Conservation (phyloP, 1,139 yeast genomes). For the Hansenula lynferdii region DNA sequence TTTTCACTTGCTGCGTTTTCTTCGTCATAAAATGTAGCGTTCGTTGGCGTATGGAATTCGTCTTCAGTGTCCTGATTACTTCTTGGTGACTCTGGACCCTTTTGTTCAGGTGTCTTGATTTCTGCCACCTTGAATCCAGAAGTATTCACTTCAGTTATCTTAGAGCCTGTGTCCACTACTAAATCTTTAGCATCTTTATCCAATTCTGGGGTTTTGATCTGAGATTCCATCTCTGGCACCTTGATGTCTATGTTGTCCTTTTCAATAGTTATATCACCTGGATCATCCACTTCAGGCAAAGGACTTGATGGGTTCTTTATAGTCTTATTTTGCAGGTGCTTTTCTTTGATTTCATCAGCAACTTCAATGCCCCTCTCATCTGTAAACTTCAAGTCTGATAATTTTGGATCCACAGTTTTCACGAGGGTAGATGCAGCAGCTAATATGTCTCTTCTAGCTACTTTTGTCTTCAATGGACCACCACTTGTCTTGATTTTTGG, state of each 20-base stretch:
- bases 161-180: no score
- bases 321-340: slow-evolving; percentile 1
- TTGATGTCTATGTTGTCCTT: no score
- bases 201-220: no score
- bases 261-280: no score
- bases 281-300: no score
- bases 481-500: background rate
- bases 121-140: no score
- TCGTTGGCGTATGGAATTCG: slow-evolving; percentile 15
- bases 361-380: slow-evolving; percentile 10
- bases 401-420: slow-evolving; percentile 12
- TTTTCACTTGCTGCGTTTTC: background rate
- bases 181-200: no score
- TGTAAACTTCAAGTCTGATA: slow-evolving; percentile 10
- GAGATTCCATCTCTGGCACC: no score
- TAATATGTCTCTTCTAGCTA: slow-evolving; percentile 32
- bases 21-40: background rate
- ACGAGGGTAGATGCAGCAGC: slow-evolving; percentile 24
- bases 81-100: slow-evolving; percentile 1
- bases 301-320: no score
- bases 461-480: slow-evolving; percentile 16
- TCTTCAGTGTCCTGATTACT: slow-evolving; percentile 6
- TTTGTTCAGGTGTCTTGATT: slow-evolving; percentile 2
- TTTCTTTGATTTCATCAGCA: slow-evolving; percentile 7
- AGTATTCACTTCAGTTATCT: no score